A percentile compares a stretch with the other conserved stretches of the same genome.
These are phyloP conservation scores for Talaromyces sp. DNA, from an alignment of 2,329 filamentous ascomycete species.

Conservation along the genomic window DNA sequence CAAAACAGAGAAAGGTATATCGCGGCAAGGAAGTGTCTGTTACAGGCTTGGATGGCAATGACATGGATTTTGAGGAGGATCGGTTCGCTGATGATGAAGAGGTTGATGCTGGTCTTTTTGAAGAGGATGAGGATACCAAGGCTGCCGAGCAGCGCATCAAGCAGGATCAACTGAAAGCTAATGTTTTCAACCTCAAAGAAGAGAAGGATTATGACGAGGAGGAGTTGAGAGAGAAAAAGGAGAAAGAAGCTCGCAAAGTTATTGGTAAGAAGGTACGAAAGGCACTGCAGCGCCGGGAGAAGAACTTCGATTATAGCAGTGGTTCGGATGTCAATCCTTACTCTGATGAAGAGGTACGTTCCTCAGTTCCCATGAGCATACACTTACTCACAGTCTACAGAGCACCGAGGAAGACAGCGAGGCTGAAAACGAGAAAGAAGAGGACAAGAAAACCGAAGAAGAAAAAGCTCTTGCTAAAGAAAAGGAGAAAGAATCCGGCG, in stretches of 20 bases:
- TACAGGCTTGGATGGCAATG: conserved; percentile 58
- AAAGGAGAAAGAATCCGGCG: conserved; percentile 51
- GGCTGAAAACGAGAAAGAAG: conserved; percentile 58
- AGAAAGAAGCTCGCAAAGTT: conserved; percentile 65
- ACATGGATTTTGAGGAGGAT: conserved; percentile 67
- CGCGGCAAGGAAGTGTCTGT: conserved; percentile 45
- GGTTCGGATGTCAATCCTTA: conserved; percentile 61
- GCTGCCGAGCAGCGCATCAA: conserved; percentile 69
- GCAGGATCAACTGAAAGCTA: conserved; percentile 79
- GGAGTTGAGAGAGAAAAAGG: conserved; percentile 59
- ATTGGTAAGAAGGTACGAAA: conserved; percentile 76
- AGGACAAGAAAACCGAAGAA: conserved; percentile 57
- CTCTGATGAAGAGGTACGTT: conserved; percentile 49
- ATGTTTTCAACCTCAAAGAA: conserved; percentile 74
- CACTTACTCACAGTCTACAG: conserved; percentile 28
- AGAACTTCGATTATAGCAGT: conserved; percentile 79
- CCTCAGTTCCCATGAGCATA: background rate
- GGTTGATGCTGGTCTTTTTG: conserved; percentile 66
- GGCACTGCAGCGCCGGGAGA: conserved; percentile 77
- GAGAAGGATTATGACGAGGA: conserved; percentile 68
- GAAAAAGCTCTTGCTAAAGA: conserved; percentile 47
- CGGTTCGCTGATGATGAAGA: conserved; percentile 88
- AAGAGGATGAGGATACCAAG: conserved; percentile 77
- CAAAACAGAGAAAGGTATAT: conserved; percentile 45
- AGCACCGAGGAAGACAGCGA: conserved; percentile 61